These are phyloP conservation scores for Penicillium simplicissimum DNA, from an alignment of 495 filamentous ascomycete genomes.

Conservation along the genomic window DNA sequence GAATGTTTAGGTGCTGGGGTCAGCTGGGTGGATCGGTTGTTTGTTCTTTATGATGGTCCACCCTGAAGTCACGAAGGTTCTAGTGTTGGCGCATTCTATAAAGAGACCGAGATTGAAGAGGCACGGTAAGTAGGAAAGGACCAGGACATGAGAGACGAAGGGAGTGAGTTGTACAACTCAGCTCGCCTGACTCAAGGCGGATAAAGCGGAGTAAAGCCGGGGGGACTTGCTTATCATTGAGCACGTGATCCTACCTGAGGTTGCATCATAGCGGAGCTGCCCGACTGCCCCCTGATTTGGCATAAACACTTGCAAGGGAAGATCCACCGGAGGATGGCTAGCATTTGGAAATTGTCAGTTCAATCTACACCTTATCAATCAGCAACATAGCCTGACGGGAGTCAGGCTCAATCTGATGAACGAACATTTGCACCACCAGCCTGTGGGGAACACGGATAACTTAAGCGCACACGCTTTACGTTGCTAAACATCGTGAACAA, in stretches of 20 bases:
- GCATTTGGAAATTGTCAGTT: too few species aligned
- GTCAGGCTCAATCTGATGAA: background rate
- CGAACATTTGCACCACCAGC: background rate
- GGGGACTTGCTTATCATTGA: constrained; percentile 27
- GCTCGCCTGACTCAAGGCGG: constrained; percentile 2
- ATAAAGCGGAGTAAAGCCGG: constrained; percentile 12
- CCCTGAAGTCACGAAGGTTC: constrained; percentile 24
- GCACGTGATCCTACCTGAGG: constrained; percentile 32
- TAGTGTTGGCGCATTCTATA: constrained; percentile 5
- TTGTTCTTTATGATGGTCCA: constrained; percentile 19
- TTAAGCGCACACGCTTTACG: background rate
- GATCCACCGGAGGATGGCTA: background rate
- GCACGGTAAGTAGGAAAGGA: background rate
- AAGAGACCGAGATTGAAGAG: background rate
- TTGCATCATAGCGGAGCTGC: background rate
- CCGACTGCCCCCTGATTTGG: background rate
- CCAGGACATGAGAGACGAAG: background rate
- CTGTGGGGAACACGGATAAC: background rate
- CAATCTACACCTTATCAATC: too few species aligned
- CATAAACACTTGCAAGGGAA: background rate
- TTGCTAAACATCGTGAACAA: background rate
- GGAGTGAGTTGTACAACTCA: constrained; percentile 7
- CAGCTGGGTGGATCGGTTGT: constrained; percentile 33
- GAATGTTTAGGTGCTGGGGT: constrained; percentile 20
- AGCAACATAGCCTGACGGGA: too few species aligned